A percentile compares a stretch with the other conserved stretches of the same genome.
phyloP scores from a whole-genome alignment of 2,329 filamentous ascomycete genomes.

The Colletotrichum tabaci region DNA sequence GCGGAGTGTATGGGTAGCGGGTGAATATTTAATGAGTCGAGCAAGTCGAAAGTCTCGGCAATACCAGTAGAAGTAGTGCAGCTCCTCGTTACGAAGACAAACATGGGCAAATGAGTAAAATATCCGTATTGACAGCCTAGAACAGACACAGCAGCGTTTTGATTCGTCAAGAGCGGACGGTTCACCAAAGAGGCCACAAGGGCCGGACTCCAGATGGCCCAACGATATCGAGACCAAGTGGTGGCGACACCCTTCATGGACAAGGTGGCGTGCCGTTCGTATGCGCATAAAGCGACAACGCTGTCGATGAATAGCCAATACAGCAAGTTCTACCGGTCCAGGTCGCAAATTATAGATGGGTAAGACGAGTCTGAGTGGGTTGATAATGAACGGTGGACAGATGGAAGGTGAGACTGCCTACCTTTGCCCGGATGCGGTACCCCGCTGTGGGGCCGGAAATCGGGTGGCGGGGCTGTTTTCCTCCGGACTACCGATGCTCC shows the following conservation, averaged over 20 bases:
- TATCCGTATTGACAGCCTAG: neutral
- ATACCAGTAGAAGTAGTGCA: neutral
- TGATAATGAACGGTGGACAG: neutral
- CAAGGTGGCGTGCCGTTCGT: conserved; percentile 3
- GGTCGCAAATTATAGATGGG: neutral
- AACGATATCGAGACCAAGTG: conserved; percentile 2
- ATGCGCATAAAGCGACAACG: neutral
- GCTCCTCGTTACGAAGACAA: neutral
- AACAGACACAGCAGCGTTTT: neutral
- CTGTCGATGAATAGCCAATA: conserved; percentile 11
- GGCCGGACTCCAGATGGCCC: neutral
- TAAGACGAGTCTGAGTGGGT: neutral
- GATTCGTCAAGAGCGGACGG: neutral
- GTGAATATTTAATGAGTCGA: too few species aligned
- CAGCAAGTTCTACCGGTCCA: neutral
- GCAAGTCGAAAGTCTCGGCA: neutral
- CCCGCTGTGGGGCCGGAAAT: conserved; percentile 14
- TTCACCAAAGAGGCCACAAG: neutral
- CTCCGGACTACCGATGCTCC: neutral
- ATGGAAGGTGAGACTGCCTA: neutral
- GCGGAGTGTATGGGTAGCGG: too few species aligned
- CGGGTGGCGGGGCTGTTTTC: conserved; percentile 5
- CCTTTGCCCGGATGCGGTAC: conserved; percentile 1
- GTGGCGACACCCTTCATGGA: neutral
- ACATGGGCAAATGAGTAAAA: neutral